A percentile compares a stretch with the other conserved stretches of the same genome.
Conservation (phyloP, 192 early-diverging fungal genomes). For the Coemansia sp. region DNA sequence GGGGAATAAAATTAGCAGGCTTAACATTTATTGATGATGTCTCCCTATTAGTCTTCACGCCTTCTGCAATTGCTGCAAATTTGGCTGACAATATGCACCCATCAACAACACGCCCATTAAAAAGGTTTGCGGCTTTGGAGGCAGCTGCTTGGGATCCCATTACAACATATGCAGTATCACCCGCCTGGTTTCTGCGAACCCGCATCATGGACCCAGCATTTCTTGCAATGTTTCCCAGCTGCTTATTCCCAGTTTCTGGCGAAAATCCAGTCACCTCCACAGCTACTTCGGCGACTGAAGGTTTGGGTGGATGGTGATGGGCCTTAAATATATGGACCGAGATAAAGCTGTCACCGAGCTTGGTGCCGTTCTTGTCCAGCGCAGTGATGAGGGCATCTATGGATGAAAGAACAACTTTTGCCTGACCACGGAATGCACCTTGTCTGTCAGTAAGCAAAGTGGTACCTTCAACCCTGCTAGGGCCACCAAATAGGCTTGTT, state of each 20-base stretch:
- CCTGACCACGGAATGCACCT: conserved; percentile 33
- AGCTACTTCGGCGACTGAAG: background rate
- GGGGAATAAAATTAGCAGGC: conserved; percentile 16
- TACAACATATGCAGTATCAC: conserved; percentile 24
- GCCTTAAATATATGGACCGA: conserved; percentile 37
- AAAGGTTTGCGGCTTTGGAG: conserved; percentile 3
- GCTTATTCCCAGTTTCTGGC: conserved; percentile 32
- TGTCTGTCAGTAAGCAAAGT: conserved; percentile 23
- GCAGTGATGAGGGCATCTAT: conserved; percentile 24
- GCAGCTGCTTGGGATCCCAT: conserved; percentile 30
- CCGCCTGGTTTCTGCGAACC: conserved; percentile 29
- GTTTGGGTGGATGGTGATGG: conserved; percentile 2
- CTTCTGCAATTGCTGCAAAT: background rate
- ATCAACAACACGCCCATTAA: conserved; percentile 27
- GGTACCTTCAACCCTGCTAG: conserved; percentile 3
- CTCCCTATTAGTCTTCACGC: background rate
- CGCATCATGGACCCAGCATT: conserved; percentile 20
- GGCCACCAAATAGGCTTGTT: conserved; percentile 21
- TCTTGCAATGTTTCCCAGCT: conserved; percentile 33
- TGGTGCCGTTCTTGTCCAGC: conserved; percentile 38
- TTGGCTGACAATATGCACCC: conserved; percentile 11
- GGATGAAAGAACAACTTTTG: conserved; percentile 16
- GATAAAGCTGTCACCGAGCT: conserved; percentile 18
- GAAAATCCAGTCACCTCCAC: conserved; percentile 41
- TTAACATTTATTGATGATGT: background rate